Conservation (phyloP, 306 rosid species). For the Prinsepia uniflora region DNA sequence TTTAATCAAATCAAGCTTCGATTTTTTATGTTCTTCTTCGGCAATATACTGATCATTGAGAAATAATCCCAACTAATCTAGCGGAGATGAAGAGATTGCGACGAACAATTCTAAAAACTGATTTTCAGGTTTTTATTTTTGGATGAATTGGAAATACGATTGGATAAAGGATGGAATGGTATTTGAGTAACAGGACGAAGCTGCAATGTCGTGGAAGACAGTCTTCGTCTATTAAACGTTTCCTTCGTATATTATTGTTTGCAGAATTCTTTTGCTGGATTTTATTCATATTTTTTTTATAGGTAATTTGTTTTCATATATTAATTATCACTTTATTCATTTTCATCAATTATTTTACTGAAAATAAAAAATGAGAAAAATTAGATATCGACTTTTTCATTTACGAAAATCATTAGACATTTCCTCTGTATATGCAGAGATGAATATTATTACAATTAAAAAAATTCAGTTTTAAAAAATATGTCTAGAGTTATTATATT, state of each 20-base stretch:
- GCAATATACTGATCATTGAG: background rate
- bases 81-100: background rate
- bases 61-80: background rate
- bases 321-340: no score
- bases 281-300: background rate
- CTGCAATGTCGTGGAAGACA: conserved; percentile 2
- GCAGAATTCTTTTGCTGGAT: background rate
- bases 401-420: no score
- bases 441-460: no score
- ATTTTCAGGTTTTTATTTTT: background rate
- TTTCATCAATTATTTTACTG: no score
- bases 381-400: no score
- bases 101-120: background rate
- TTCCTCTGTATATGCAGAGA: no score
- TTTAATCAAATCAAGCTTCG: conserved; percentile 4
- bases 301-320: no score
- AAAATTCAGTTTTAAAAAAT: no score
- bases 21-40: conserved; percentile 1
- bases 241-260: background rate
- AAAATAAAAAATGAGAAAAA: no score
- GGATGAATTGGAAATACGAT: background rate
- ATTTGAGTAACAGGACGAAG: background rate
- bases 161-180: background rate
- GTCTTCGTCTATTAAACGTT: conserved; percentile 18
- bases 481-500: no score